Conservation (phyloP, 768 basidiomycete genomes). For the Russula virescens region DNA sequence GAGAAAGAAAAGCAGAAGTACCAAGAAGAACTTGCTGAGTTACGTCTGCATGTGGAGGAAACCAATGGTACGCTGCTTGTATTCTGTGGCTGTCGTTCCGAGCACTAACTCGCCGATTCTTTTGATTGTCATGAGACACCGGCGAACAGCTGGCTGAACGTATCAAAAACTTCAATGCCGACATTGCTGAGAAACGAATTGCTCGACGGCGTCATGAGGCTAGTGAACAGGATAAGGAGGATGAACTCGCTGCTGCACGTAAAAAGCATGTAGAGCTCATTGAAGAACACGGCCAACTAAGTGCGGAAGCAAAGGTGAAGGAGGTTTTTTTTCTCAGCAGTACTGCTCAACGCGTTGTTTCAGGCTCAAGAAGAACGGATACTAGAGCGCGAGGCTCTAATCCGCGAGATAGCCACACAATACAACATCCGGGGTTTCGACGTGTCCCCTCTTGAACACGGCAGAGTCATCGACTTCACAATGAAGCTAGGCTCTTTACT, state of each 20-base stretch:
- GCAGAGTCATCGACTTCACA: conserved; percentile 69
- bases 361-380: conserved; percentile 74
- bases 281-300: conserved; percentile 59
- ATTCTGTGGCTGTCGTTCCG: not conserved
- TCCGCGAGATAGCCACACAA: conserved; percentile 62
- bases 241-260: conserved; percentile 46
- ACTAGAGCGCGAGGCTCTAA: conserved; percentile 61
- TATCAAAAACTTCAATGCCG: conserved; percentile 52
- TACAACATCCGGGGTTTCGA: conserved; percentile 72
- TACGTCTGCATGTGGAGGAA: conserved; percentile 60
- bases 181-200: conserved; percentile 47
- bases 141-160: conserved; percentile 64
- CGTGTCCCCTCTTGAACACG: conserved; percentile 60
- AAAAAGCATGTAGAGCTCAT: conserved; percentile 51
- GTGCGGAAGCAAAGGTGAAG: conserved; percentile 65
- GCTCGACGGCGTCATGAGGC: conserved; percentile 43
- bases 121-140: conserved; percentile 42
- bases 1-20: conserved; percentile 56
- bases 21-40: conserved; percentile 55
- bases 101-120: conserved; percentile 1
- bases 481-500: conserved; percentile 58
- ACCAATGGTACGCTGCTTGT: conserved; percentile 46
- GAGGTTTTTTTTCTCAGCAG: not conserved
- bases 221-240: conserved; percentile 57
- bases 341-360: not conserved